These are phyloP conservation scores for Ophiobolus disseminans DNA, from an alignment of 2,329 filamentous ascomycete species.

Conservation along the genomic window DNA sequence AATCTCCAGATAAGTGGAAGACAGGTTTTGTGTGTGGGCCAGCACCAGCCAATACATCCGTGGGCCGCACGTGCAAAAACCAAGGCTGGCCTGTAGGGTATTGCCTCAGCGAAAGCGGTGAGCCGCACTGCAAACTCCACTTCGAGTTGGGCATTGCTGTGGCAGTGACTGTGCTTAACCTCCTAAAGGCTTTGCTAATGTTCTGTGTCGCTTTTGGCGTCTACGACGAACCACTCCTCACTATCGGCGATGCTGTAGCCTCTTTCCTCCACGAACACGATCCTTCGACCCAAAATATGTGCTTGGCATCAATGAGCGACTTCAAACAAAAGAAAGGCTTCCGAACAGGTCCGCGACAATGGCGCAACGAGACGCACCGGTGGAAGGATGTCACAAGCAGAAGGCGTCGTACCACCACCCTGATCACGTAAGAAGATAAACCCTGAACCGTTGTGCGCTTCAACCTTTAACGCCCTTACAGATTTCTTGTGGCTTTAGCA, in stretches of 20 bases:
- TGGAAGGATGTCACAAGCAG: constrained; percentile 22
- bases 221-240: constrained; percentile 27
- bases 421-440: constrained; percentile 15
- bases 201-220: constrained; percentile 19
- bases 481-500: constrained; percentile 5
- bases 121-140: constrained; percentile 24
- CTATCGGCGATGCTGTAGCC: constrained; percentile 31
- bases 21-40: too few relatives aligned
- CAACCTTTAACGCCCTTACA: constrained; percentile 1
- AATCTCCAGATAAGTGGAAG: too few relatives aligned
- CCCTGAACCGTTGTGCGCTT: background rate
- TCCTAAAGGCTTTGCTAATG: constrained; percentile 30
- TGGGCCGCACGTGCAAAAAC: too few relatives aligned
- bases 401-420: constrained; percentile 9
- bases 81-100: constrained; percentile 26
- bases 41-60: too few relatives aligned
- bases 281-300: constrained; percentile 18
- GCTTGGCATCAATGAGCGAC: constrained; percentile 14
- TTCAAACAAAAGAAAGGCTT: constrained; percentile 7
- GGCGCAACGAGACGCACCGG: constrained; percentile 6
- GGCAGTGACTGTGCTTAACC: constrained; percentile 24
- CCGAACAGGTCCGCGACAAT: constrained; percentile 9
- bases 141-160: constrained; percentile 19
- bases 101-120: constrained; percentile 25
- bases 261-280: constrained; percentile 26